phyloP scores from a whole-genome alignment of 2,329 filamentous ascomycete species.

The Neofusicoccum cordaticola region DNA sequence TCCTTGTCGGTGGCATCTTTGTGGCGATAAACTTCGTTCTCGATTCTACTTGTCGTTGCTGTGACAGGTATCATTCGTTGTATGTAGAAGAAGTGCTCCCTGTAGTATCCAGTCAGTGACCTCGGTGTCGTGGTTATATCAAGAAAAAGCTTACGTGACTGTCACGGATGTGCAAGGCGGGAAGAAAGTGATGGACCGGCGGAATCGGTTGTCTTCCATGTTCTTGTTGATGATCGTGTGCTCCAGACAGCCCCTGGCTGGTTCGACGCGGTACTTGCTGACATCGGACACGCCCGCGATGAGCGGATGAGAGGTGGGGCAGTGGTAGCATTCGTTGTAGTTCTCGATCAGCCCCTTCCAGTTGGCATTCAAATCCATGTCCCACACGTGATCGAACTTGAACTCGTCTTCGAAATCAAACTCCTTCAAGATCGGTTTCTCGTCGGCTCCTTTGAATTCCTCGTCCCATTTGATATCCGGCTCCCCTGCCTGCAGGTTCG shows the following conservation, averaged over 20 bases:
- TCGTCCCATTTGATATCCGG: constrained; percentile 32
- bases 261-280: constrained; percentile 47
- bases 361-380: constrained; percentile 32
- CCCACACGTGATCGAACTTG: constrained; percentile 42
- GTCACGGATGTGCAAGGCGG: constrained; percentile 33
- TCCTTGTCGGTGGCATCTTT: constrained; percentile 58
- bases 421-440: constrained; percentile 33
- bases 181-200: constrained; percentile 31
- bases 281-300: constrained; percentile 58
- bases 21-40: constrained; percentile 63
- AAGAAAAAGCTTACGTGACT: constrained; percentile 25
- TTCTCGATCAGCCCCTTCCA: constrained; percentile 50
- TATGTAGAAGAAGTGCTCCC: constrained; percentile 59
- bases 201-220: constrained; percentile 25
- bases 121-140: neutral
- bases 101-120: constrained; percentile 19
- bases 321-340: constrained; percentile 67
- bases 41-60: constrained; percentile 53
- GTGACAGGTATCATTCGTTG: constrained; percentile 59
- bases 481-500: constrained; percentile 36
- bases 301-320: constrained; percentile 58
- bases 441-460: constrained; percentile 30
- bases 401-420: constrained; percentile 41
- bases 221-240: constrained; percentile 31
- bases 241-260: constrained; percentile 31